These are phyloP conservation scores for Moricandia moricandioides DNA, from an alignment of 345 rosid genomes.

Conservation along the genomic window DNA sequence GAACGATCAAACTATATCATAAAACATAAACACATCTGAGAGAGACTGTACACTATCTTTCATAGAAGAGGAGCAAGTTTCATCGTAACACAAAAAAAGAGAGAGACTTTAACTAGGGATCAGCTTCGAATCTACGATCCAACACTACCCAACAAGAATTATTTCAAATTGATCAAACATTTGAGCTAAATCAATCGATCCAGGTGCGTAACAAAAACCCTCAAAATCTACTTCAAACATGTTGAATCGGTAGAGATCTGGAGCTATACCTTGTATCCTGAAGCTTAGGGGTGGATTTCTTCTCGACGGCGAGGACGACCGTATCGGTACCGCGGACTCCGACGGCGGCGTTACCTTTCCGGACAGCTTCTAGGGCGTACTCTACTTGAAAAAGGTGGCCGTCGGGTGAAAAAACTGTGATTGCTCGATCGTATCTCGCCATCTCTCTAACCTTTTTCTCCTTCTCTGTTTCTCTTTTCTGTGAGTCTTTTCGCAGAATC, in stretches of 20 bases:
- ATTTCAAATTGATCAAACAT: neutral
- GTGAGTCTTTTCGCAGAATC: neutral
- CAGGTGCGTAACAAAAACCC: neutral
- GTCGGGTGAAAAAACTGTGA: slow-evolving; percentile 86
- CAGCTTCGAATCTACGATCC: slow-evolving; percentile 15
- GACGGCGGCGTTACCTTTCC: slow-evolving; percentile 98
- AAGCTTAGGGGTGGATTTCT: slow-evolving; percentile 91
- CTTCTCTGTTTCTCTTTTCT: neutral
- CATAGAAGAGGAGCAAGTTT: neutral
- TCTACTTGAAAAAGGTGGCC: slow-evolving; percentile 92
- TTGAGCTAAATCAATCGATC: neutral
- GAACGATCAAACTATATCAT: neutral
- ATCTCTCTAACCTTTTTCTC: slow-evolving; percentile 30
- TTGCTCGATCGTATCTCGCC: slow-evolving; percentile 96
- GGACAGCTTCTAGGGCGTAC: slow-evolving; percentile 97
- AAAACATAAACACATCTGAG: neutral
- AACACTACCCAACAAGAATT: neutral
- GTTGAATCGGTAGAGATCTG: slow-evolving; percentile 3
- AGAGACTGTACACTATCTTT: neutral
- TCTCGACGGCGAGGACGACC: slow-evolving; percentile 93
- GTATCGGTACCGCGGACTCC: slow-evolving; percentile 86
- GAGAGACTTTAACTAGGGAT: neutral
- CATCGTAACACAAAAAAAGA: neutral
- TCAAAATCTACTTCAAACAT: neutral
- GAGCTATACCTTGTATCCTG: slow-evolving; percentile 74